Conservation (phyloP, 106 monocot species). For the Dioscorea alata region DNA sequence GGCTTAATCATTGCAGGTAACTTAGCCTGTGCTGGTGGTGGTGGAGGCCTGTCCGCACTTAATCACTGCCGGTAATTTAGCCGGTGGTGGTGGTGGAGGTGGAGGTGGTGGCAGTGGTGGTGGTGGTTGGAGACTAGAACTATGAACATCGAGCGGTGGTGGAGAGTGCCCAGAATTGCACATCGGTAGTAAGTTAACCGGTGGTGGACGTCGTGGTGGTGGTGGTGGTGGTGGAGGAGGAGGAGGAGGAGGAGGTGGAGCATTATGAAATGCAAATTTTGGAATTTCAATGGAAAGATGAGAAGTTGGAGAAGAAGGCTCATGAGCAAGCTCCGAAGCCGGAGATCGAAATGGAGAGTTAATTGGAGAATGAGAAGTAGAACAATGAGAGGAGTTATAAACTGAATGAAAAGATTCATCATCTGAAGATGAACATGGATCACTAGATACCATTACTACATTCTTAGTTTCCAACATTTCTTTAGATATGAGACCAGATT, state of each 20-base stretch:
- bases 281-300: no score
- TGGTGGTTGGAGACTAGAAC: neutral
- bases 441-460: neutral
- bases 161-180: no score
- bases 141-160: neutral
- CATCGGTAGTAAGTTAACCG: no score
- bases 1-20: neutral
- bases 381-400: neutral
- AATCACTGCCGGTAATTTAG: neutral
- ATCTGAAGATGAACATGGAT: neutral
- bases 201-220: no score
- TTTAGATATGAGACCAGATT: neutral
- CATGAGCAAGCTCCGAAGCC: no score
- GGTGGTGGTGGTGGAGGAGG: no score
- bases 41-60: neutral
- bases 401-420: conserved; percentile 13
- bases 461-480: neutral
- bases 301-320: no score
- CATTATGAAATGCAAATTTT: no score
- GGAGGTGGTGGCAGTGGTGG: neutral
- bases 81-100: neutral
- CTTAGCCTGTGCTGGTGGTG: neutral
- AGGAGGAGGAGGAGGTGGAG: no score
- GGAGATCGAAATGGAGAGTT: neutral
- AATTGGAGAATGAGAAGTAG: neutral